phyloP scores from a whole-genome alignment of 495 filamentous ascomycete genomes.

The Penicillium dipodomyicola region DNA sequence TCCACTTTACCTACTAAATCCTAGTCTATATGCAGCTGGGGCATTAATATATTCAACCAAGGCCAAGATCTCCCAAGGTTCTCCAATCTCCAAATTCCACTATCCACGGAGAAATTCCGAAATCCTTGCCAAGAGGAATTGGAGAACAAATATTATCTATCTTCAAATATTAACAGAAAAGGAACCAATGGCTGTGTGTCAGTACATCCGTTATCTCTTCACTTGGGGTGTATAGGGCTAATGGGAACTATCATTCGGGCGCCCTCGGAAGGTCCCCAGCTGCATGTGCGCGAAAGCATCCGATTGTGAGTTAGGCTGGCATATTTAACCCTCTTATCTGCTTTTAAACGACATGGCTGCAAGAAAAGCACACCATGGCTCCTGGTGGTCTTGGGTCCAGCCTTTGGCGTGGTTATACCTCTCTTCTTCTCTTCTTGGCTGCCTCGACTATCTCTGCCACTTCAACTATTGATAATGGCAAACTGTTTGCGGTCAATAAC shows the following conservation, averaged over 20 bases:
- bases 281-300: background rate
- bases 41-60: no score
- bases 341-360: background rate
- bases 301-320: background rate
- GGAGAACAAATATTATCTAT: background rate
- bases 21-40: no score
- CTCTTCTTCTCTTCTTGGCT: background rate
- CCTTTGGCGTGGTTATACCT: background rate
- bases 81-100: no score
- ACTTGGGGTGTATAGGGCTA: background rate
- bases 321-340: background rate
- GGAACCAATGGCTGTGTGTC: background rate
- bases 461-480: slow-evolving; percentile 36
- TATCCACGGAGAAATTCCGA: background rate
- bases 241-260: background rate
- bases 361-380: background rate
- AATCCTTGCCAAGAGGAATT: background rate
- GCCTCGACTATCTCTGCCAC: slow-evolving; percentile 7
- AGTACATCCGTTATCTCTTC: background rate
- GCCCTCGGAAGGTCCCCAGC: background rate
- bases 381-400: background rate
- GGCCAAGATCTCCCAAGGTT: no score
- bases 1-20: no score
- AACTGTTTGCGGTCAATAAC: slow-evolving; percentile 39
- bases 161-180: background rate